Percentiles rank a stretch among this genome's conserved stretches.
phyloP scores from a whole-genome alignment of 1,284 basidiomycete genomes.

The Entoloma clypeatum region DNA sequence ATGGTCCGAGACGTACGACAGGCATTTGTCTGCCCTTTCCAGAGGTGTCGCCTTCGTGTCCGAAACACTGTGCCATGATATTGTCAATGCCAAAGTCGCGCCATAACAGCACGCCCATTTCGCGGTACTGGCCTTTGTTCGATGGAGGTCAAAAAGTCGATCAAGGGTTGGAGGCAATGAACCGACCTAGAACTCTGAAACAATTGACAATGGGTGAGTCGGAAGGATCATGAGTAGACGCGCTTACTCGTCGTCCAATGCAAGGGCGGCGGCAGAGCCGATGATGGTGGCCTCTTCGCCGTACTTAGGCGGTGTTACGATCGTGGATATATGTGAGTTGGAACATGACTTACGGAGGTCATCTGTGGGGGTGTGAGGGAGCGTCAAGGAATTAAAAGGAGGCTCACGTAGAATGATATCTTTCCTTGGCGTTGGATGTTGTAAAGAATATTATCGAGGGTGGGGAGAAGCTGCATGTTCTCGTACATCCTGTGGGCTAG shows the following conservation, averaged over 20 bases:
- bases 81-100: conserved; percentile 73
- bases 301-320: conserved; percentile 44
- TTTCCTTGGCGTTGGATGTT: conserved; percentile 93
- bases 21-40: conserved; percentile 91
- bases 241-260: conserved; percentile 81
- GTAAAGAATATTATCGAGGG: conserved; percentile 85
- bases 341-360: conserved; percentile 57
- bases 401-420: conserved; percentile 86
- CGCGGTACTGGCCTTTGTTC: conserved; percentile 86
- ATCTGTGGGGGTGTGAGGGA: conserved; percentile 43
- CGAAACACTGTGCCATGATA: conserved; percentile 87
- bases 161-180: not conserved
- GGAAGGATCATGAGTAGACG: conserved; percentile 4
- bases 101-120: conserved; percentile 88
- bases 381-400: conserved; percentile 2
- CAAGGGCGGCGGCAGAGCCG: conserved; percentile 84
- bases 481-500: conserved; percentile 78
- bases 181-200: conserved; percentile 57
- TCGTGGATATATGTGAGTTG: conserved; percentile 1
- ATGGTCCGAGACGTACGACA: conserved; percentile 47
- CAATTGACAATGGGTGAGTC: conserved; percentile 4
- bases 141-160: no score
- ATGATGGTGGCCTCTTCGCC: conserved; percentile 93
- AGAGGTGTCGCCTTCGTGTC: conserved; percentile 75
- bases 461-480: conserved; percentile 81